Evolutionary conservation across 2,329 filamentous ascomycete genomes (phyloP).

Genomic region (Penicillium polonicum): DNA sequence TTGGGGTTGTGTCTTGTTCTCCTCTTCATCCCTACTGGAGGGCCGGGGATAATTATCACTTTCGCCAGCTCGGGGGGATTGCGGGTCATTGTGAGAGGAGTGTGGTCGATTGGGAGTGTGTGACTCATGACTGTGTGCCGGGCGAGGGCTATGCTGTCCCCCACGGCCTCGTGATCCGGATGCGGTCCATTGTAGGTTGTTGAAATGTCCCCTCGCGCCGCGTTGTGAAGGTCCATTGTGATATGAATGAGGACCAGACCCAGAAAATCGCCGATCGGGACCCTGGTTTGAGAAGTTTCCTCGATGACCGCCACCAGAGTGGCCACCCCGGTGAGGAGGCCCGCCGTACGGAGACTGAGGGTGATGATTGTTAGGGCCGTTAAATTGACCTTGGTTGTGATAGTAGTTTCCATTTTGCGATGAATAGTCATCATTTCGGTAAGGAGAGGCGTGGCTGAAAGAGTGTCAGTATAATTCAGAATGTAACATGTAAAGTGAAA

Average conservation of each 20-base stretch:
- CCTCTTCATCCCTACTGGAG: constrained; percentile 63
- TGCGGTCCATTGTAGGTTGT: constrained; percentile 71
- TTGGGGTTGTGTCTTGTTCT: constrained; percentile 55
- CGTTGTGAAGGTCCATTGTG: constrained; percentile 45
- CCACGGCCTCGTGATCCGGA: constrained; percentile 55
- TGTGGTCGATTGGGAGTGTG: constrained; percentile 31
- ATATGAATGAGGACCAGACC: constrained; percentile 50
- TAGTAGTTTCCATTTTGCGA: constrained; percentile 55
- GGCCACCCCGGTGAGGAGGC: constrained; percentile 53
- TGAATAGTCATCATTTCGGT: constrained; percentile 56
- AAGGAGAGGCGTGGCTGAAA: constrained; percentile 63
- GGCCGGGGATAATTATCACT: constrained; percentile 62
- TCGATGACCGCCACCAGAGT: constrained; percentile 51
- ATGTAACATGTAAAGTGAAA: constrained; percentile 1
- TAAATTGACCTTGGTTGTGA: constrained; percentile 50
- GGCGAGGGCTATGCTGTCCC: constrained; percentile 42
- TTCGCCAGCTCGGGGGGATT: constrained; percentile 47
- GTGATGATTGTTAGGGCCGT: constrained; percentile 52
- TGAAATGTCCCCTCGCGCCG: constrained; percentile 58
- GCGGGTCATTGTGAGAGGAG: constrained; percentile 36
- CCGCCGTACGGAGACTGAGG: constrained; percentile 49
- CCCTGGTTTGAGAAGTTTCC: constrained; percentile 56
- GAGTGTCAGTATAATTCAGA: constrained; percentile 31
- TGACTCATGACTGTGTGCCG: constrained; percentile 36
- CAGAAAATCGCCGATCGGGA: constrained; percentile 47